Evolutionary conservation across 169 alveolate genomes (phyloP), one percentile per base, ranked within the genome.

Genomic region (Plasmodium vinckei): DNA sequence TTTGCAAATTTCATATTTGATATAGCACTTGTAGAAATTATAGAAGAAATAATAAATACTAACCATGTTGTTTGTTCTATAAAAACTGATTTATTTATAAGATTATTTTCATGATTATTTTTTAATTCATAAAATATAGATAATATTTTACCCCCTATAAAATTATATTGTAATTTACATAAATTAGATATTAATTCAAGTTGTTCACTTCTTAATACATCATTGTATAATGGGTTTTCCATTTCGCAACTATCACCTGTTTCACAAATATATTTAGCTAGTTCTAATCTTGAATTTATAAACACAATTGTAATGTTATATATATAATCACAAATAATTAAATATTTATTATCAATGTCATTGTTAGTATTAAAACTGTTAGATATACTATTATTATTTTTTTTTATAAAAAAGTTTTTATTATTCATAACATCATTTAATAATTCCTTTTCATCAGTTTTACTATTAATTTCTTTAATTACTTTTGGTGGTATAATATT

Each of bases 51-150:
- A 15, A 93, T 89, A 23, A 93, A 84, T 47, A 93, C 96, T 47
- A 93, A 59, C 96, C 96, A 93, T 1, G 96, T 88, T 25, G 91
- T 88, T 92, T 93, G 93, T 73, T 93, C 95, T 56, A 89, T 87
- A 49, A 84, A 82, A 23, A 93, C 75, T 15, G 93, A 57, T 63
- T 77, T 47, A 72, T 51, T 82, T 5, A 82, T 82, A 56, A 67
- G 61, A 68, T 82, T 82, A 82, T 82, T 82, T 57, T 82, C 90
- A 60, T 82, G 90, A 39, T 42, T 69, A 68, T 59, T 61, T 82
- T 61, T 82, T 27, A 82, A 70, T 68, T 82, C 90, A 49, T 82
- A 82, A 82, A 82, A 82, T 12, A 82, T 82, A 5, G 90, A 82
- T 47, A 82, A 49, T 61, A 82, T 54, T 82, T 82, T 82, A 13